Evolutionary conservation across 768 basidiomycete species (phyloP).

Genomic region (Tylopilus sp.): DNA sequence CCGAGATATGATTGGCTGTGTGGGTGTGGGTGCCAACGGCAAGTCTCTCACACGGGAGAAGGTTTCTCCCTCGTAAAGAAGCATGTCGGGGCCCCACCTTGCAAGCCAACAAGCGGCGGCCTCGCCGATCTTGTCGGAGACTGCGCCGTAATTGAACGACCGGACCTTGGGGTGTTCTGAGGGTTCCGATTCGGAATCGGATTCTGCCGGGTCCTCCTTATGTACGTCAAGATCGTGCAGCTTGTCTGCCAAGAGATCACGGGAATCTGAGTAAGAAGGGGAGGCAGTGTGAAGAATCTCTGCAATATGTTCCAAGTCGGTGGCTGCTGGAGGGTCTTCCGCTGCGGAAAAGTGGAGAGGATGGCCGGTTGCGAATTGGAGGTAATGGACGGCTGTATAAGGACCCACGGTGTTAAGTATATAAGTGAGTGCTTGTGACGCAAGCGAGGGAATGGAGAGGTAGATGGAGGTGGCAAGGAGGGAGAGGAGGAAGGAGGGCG

Average conservation of each 20-base stretch:
- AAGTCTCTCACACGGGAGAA: constrained; percentile 11
- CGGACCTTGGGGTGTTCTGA: constrained; percentile 15
- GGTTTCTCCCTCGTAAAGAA: constrained; percentile 54
- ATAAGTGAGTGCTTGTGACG: constrained; percentile 68
- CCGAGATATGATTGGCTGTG: constrained; percentile 16
- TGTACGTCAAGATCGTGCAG: constrained; percentile 31
- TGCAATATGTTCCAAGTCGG: constrained; percentile 69
- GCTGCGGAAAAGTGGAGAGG: constrained; percentile 45
- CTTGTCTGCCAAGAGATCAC: constrained; percentile 29
- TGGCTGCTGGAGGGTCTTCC: constrained; percentile 55
- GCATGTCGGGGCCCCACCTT: constrained; percentile 80
- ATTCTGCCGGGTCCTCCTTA: constrained; percentile 37
- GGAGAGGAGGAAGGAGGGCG: constrained; percentile 79
- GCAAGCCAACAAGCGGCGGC: constrained; percentile 84
- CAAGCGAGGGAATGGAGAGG: constrained; percentile 74
- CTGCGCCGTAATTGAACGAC: constrained; percentile 76
- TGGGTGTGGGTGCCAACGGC: constrained; percentile 16
- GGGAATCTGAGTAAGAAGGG: constrained; percentile 11
- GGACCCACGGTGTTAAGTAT: constrained; percentile 78
- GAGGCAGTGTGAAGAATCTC: constrained; percentile 38
- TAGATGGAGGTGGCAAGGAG: constrained; percentile 85
- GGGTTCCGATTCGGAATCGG: constrained; percentile 28
- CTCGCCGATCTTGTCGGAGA: constrained; percentile 90
- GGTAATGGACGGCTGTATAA: constrained; percentile 69
- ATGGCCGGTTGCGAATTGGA: constrained; percentile 77